These are phyloP conservation scores for Xylaria sp. DNA, from an alignment of 495 filamentous ascomycete species.

Conservation along the genomic window DNA sequence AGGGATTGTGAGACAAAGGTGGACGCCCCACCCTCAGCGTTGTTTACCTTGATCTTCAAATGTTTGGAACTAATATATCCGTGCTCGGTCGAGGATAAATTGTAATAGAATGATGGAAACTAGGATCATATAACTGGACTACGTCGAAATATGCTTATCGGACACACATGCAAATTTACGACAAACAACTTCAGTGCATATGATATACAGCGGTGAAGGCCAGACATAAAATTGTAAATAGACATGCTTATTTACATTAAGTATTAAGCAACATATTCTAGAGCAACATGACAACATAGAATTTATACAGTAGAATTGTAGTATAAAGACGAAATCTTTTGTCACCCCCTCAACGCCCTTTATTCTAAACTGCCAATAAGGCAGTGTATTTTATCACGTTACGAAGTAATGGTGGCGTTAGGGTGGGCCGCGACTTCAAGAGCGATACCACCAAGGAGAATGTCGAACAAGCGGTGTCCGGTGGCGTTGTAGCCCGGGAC, in stretches of 20 bases:
- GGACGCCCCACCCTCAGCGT: background rate
- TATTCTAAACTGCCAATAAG: background rate
- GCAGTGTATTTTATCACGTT: background rate
- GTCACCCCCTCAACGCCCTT: slow-evolving; percentile 7
- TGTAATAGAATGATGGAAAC: background rate
- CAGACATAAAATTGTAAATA: background rate
- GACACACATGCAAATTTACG: background rate
- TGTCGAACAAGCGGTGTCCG: slow-evolving; percentile 18
- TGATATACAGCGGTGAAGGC: too few species aligned
- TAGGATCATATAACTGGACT: background rate
- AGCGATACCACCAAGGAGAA: background rate
- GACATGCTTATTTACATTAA: background rate
- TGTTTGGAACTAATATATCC: background rate
- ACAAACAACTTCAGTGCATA: background rate
- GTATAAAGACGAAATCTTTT: slow-evolving; percentile 2
- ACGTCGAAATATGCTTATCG: background rate
- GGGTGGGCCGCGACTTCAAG: background rate
- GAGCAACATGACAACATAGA: background rate
- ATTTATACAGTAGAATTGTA: slow-evolving; percentile 14
- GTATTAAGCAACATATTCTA: slow-evolving; percentile 13
- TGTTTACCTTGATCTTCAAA: background rate
- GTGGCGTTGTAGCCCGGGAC: slow-evolving; percentile 20
- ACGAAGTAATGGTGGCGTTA: slow-evolving; percentile 13
- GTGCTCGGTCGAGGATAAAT: too few species aligned
- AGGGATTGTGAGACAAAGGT: background rate